These are phyloP conservation scores for Saposhnikovia divaricata DNA, from an alignment of 129 eudicot species.

Conservation along the genomic window DNA sequence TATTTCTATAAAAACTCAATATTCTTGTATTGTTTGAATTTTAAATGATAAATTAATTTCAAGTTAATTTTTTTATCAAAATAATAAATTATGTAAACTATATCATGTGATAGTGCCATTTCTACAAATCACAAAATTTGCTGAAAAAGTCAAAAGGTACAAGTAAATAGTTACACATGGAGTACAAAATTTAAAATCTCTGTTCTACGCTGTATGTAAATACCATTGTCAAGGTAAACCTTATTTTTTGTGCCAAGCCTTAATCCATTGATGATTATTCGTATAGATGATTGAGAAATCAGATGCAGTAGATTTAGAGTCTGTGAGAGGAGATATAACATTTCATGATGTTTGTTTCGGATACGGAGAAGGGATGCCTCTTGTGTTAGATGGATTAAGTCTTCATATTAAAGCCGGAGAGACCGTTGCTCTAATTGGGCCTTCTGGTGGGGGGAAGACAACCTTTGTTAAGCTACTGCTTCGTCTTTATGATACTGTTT, in stretches of 20 bases:
- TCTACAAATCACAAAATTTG: background rate
- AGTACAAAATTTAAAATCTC: background rate
- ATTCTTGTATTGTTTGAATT: background rate
- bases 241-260: background rate
- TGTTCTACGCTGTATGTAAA: background rate
- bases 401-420: conserved; percentile 88
- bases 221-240: background rate
- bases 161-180: background rate
- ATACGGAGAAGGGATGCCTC: conserved; percentile 51
- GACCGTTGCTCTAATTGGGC: conserved; percentile 89
- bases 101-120: background rate
- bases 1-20: background rate
- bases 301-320: conserved; percentile 53
- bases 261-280: conserved; percentile 3
- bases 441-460: conserved; percentile 98
- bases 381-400: conserved; percentile 47
- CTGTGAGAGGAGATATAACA: conserved; percentile 64
- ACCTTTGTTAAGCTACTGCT: conserved; percentile 83
- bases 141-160: background rate
- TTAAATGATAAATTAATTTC: too few relatives aligned
- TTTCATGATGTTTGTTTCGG: conserved; percentile 54
- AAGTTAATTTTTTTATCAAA: too few relatives aligned
- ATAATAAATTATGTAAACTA: background rate
- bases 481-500: conserved; percentile 85
- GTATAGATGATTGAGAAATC: conserved; percentile 53